phyloP scores from a whole-genome alignment of 176 grass and related monocot genomes.

The Pontederia crassipes region DNA sequence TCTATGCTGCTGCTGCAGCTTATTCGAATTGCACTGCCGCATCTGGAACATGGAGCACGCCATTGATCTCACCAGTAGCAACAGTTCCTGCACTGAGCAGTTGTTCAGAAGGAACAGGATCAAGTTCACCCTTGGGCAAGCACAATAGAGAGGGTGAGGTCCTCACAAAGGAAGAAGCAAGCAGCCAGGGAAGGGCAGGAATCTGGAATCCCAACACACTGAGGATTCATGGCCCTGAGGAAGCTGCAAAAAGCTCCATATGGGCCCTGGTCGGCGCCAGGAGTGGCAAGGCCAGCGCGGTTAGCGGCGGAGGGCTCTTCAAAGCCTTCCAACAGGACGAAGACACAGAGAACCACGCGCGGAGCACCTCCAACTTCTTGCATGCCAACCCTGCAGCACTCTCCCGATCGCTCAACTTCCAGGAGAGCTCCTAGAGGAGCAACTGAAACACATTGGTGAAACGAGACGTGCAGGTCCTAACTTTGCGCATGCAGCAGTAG shows the following conservation, averaged over 20 bases:
- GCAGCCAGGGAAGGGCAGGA: neutral
- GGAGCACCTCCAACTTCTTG: slow-evolving; percentile 34
- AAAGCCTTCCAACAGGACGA: slow-evolving; percentile 51
- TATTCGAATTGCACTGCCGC: slow-evolving; percentile 74
- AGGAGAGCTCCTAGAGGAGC: slow-evolving; percentile 52
- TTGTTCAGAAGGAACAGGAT: slow-evolving; percentile 18
- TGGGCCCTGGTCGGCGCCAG: slow-evolving; percentile 49
- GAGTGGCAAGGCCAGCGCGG: slow-evolving; percentile 29
- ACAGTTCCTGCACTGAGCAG: neutral
- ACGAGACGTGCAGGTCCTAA: too few relatives aligned
- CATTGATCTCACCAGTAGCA: slow-evolving; percentile 25
- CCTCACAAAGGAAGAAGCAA: slow-evolving; percentile 31
- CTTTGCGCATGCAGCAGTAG: too few relatives aligned
- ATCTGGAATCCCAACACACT: slow-evolving; percentile 61
- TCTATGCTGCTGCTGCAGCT: slow-evolving; percentile 59
- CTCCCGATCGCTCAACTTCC: slow-evolving; percentile 65
- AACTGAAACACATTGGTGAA: too few relatives aligned
- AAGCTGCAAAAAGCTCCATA: slow-evolving; percentile 80
- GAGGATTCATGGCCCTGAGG: slow-evolving; percentile 58
- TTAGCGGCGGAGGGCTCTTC: slow-evolving; percentile 35
- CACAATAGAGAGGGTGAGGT: slow-evolving; percentile 50
- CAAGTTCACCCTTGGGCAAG: slow-evolving; percentile 44
- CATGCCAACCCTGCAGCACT: slow-evolving; percentile 65
- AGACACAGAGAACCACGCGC: slow-evolving; percentile 13
- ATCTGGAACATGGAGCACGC: slow-evolving; percentile 34